Evolutionary conservation across 2,329 filamentous ascomycete species (phyloP), one percentile per base, ranked within the genome.

Genomic region (Aspergillus fischeri): DNA sequence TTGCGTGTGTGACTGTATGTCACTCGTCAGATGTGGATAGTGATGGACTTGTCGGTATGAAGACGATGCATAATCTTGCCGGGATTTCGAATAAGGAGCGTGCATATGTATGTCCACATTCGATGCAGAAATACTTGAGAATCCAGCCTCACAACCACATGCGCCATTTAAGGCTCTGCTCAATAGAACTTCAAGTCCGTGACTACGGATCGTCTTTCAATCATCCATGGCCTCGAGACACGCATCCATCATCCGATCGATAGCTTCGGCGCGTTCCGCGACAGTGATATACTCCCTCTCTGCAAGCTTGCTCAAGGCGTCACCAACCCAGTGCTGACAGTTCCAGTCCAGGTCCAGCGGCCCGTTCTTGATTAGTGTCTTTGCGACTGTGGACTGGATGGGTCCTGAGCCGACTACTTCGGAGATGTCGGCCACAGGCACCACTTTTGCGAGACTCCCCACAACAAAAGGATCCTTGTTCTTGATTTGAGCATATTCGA

Each of bases 271-370:
- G 3, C 68, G 53, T 29, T 67, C 53, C n/a, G 49, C 49, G 10
- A 45, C 44, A 3, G 54, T 65, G 28, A 71, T 48, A 57, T 59
- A 67, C 2, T 63, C 64, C 8, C 59, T 50, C 25, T 62, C 57
- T 4, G 68, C 65, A 49, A 71, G 51, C 14, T 60, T 55, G 10
- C 44, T 49, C 38, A 71, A 47, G 5, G 68, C 69, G 53, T 71
- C 69, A 1, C 64, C 67, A 10, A 71, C 67, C 69, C 69, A 71
- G 20, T 70, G 67, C 61, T 71, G 68, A 47, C 68, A 70, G 48
- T 70, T 71, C 69, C 68, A 71, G n/a, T 70, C 67, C 11, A 61
- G 52, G 51, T 69, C 59, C 8, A 53, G 7, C 14, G 52, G 59
- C 3, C 64, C 61, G 25, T 70, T 70, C 10, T 62, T 56, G 8